Conservation (phyloP, 2,329 filamentous ascomycete species). For the Esteya vermicola region DNA sequence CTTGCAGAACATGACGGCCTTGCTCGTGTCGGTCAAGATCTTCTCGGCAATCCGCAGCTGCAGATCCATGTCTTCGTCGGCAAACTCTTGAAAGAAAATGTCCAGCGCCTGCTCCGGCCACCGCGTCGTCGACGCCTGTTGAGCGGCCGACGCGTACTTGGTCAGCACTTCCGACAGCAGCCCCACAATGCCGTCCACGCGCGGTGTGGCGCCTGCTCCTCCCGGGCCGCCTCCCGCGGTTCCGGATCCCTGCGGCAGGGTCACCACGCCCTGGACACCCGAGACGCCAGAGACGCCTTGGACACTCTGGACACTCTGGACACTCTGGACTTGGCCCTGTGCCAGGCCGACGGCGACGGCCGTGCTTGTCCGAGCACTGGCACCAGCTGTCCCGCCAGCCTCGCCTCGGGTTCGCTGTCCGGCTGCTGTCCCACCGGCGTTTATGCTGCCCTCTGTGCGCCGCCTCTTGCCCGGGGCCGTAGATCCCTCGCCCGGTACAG, state of each 20-base stretch:
- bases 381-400: neutral
- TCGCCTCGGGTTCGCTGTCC: neutral
- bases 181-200: slow-evolving; percentile 13
- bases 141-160: slow-evolving; percentile 17
- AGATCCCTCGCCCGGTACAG: slow-evolving; percentile 9
- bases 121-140: slow-evolving; percentile 20
- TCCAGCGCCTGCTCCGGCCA: slow-evolving; percentile 47
- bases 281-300: too few species aligned
- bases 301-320: too few species aligned
- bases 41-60: slow-evolving; percentile 47
- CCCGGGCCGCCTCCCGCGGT: neutral
- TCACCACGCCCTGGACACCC: neutral
- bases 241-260: too few species aligned
- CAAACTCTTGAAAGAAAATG: slow-evolving; percentile 44
- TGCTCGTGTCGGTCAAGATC: slow-evolving; percentile 42
- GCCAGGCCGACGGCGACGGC: too few species aligned
- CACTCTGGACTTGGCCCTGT: too few species aligned
- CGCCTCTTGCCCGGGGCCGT: slow-evolving; percentile 18
- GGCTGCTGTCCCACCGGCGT: slow-evolving; percentile 3
- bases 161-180: slow-evolving; percentile 26
- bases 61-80: slow-evolving; percentile 40
- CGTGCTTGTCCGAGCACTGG: neutral
- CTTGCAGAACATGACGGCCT: slow-evolving; percentile 48
- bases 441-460: slow-evolving; percentile 16
- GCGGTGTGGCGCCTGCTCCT: slow-evolving; percentile 10